These are phyloP conservation scores for Lactifluus volemus DNA, from an alignment of 768 basidiomycete species.

Conservation along the genomic window DNA sequence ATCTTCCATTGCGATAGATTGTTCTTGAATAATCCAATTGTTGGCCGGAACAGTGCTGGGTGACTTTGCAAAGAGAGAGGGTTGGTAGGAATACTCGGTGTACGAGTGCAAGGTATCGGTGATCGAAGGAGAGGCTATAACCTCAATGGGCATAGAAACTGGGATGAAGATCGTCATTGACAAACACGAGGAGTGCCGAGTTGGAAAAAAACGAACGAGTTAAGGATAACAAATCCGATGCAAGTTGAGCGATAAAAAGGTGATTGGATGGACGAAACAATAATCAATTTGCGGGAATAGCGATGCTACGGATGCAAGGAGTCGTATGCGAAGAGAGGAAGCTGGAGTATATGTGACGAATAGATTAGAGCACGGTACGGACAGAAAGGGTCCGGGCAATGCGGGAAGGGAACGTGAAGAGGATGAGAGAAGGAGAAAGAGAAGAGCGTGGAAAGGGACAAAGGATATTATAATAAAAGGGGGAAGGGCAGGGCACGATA, in stretches of 20 bases:
- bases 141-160: slow-evolving; percentile 64
- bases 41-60: slow-evolving; percentile 26
- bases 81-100: slow-evolving; percentile 26
- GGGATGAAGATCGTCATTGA: slow-evolving; percentile 8
- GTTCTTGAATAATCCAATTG: slow-evolving; percentile 44
- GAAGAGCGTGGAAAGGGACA: neutral
- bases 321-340: slow-evolving; percentile 23
- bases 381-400: slow-evolving; percentile 25
- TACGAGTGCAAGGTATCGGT: slow-evolving; percentile 31
- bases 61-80: slow-evolving; percentile 29
- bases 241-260: slow-evolving; percentile 42
- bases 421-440: slow-evolving; percentile 6
- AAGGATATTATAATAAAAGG: slow-evolving; percentile 14
- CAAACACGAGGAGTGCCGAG: slow-evolving; percentile 22
- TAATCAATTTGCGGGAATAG: slow-evolving; percentile 41
- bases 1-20: slow-evolving; percentile 23
- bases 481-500: neutral
- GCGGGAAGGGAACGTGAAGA: slow-evolving; percentile 12
- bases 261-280: slow-evolving; percentile 35
- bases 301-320: slow-evolving; percentile 29
- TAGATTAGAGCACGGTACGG: slow-evolving; percentile 22
- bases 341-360: slow-evolving; percentile 16
- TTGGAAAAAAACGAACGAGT: slow-evolving; percentile 30
- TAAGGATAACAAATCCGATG: slow-evolving; percentile 43
- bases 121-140: slow-evolving; percentile 44